phyloP scores from a whole-genome alignment of 2,329 filamentous ascomycete species.

The Meredithiella fracta region DNA sequence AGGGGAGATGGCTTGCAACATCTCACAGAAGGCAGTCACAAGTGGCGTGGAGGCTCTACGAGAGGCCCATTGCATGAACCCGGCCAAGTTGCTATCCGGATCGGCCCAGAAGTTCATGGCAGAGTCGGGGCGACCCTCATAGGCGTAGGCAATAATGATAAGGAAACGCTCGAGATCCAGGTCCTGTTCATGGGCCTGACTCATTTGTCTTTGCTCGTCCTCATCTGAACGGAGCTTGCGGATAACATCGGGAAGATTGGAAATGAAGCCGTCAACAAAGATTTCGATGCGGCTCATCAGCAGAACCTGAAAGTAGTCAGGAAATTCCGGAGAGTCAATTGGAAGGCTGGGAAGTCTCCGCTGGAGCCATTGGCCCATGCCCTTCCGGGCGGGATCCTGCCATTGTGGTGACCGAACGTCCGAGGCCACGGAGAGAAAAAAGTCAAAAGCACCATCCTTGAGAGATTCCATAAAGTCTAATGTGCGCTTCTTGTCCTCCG shows the following conservation, averaged over 20 bases:
- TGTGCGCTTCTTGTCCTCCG: conserved; percentile 54
- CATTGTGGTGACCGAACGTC: conserved; percentile 69
- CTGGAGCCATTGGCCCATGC: conserved; percentile 67
- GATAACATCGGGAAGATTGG: conserved; percentile 84
- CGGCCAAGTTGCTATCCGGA: conserved; percentile 79
- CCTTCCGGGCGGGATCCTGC: conserved; percentile 72
- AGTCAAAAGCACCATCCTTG: conserved; percentile 82
- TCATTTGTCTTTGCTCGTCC: conserved; percentile 64
- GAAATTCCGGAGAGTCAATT: conserved; percentile 51
- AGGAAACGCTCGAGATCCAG: conserved; percentile 77
- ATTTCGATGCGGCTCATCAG: conserved; percentile 70
- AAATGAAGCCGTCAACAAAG: conserved; percentile 84
- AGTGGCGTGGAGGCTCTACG: conserved; percentile 88
- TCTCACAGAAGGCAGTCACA: conserved; percentile 90
- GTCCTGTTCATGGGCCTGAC: conserved; percentile 48
- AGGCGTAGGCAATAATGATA: conserved; percentile 80
- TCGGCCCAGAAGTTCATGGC: conserved; percentile 85
- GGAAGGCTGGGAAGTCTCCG: conserved; percentile 58
- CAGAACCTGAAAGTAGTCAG: conserved; percentile 52
- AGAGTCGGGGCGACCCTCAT: conserved; percentile 68
- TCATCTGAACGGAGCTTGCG: conserved; percentile 75
- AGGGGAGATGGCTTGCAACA: conserved; percentile 75
- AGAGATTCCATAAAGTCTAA: conserved; percentile 60
- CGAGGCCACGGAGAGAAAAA: conserved; percentile 69
- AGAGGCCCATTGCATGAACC: conserved; percentile 95